phyloP scores from a whole-genome alignment of 805 yeast species.

The Saccharomycopsis capsularis region DNA sequence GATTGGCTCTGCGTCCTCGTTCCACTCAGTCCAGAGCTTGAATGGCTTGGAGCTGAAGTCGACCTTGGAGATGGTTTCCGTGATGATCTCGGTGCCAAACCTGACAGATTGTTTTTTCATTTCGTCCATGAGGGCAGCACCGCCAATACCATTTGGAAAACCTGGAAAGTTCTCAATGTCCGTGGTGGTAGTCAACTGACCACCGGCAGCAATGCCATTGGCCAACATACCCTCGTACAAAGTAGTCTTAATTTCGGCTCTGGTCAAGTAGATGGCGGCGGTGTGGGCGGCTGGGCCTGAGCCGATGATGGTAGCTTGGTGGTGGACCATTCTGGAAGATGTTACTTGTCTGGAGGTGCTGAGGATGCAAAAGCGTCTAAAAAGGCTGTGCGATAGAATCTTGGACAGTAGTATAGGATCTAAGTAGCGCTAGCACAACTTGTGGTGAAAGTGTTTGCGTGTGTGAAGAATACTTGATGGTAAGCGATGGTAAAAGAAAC shows the following conservation, averaged over 20 bases:
- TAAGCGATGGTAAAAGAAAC: too few species aligned
- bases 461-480: too few species aligned
- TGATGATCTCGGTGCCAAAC: constrained; percentile 90
- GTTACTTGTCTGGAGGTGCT: not conserved
- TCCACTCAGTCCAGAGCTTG: constrained; percentile 94
- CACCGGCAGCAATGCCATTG: constrained; percentile 98
- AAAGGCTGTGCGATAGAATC: not conserved
- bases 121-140: constrained; percentile 82
- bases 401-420: too few species aligned
- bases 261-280: constrained; percentile 92
- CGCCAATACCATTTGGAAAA: constrained; percentile 88
- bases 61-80: constrained; percentile 91
- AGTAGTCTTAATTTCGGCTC: constrained; percentile 93
- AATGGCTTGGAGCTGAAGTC: constrained; percentile 86
- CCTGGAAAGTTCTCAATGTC: constrained; percentile 99
- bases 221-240: constrained; percentile 93
- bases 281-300: constrained; percentile 99
- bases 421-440: too few species aligned
- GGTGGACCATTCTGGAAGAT: constrained; percentile 59
- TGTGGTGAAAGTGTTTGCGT: too few species aligned
- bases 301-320: constrained; percentile 82
- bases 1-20: constrained; percentile 76
- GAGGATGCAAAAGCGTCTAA: not conserved
- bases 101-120: constrained; percentile 84
- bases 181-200: constrained; percentile 97